phyloP scores from a whole-genome alignment of 306 rosid genomes.

The Medicago lupulina region DNA sequence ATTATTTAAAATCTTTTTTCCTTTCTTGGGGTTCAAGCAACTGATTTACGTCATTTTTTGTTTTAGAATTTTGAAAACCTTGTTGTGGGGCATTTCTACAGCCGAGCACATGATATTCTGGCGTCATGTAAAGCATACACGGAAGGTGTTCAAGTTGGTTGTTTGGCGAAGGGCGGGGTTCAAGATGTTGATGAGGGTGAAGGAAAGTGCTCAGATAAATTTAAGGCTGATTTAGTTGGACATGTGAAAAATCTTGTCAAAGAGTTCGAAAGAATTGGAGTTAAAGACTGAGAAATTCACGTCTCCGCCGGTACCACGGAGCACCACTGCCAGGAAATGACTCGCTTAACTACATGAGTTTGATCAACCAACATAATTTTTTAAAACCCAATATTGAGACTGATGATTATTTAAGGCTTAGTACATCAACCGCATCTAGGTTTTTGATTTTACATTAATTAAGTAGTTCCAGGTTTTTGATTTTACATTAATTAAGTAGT shows the following conservation, averaged over 20 bases:
- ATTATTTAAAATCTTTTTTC: neutral
- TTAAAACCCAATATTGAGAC: neutral
- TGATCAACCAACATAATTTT: neutral
- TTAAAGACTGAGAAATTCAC: neutral
- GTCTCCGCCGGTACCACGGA: neutral
- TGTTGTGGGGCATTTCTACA: constrained; percentile 74
- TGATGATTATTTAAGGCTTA: no score
- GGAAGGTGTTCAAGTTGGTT: constrained; percentile 89
- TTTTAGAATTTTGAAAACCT: constrained; percentile 79
- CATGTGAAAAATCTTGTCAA: constrained; percentile 52
- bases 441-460: no score
- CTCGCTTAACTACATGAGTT: neutral
- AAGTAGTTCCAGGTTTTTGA: no score
- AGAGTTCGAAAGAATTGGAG: constrained; percentile 42
- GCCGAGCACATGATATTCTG: constrained; percentile 66
- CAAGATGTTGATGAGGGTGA: constrained; percentile 70
- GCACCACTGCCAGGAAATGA: neutral
- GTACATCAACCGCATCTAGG: no score
- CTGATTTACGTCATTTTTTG: constrained; percentile 20
- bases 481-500: no score
- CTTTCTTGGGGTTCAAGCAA: constrained; percentile 16
- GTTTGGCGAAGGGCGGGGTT: constrained; percentile 78
- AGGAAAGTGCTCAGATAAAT: constrained; percentile 69
- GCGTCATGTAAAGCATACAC: constrained; percentile 80
- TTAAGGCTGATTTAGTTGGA: constrained; percentile 54